Conservation (phyloP, 805 yeast genomes). For the Komagataella kurtzmanii region DNA sequence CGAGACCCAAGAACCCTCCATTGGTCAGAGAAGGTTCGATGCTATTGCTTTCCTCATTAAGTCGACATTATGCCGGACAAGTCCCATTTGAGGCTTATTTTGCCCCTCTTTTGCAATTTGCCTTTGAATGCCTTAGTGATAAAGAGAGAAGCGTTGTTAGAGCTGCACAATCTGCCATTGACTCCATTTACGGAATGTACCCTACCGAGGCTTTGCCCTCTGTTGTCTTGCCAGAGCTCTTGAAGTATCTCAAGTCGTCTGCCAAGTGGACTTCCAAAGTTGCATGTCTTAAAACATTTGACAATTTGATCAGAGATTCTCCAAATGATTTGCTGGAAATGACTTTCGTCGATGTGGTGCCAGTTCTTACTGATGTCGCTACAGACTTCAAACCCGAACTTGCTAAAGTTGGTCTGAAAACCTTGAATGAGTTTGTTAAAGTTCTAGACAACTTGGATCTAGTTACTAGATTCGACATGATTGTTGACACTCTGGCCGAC, state of each 20-base stretch:
- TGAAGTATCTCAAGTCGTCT: constrained; percentile 31
- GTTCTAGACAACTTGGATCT: constrained; percentile 89
- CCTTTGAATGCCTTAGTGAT: constrained; percentile 67
- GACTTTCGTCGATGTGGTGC: constrained; percentile 67
- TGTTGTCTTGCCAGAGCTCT: constrained; percentile 47
- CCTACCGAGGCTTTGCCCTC: constrained; percentile 71
- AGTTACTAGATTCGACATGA: constrained; percentile 69
- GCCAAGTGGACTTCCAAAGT: constrained; percentile 3
- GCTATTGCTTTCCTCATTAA: constrained; percentile 40
- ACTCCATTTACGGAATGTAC: constrained; percentile 52
- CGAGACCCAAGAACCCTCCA: constrained; percentile 63
- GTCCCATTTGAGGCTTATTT: constrained; percentile 70
- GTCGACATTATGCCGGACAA: constrained; percentile 47
- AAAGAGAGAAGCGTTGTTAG: constrained; percentile 80
- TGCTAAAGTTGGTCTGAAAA: constrained; percentile 68
- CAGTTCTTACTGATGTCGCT: constrained; percentile 76
- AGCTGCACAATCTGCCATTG: constrained; percentile 72
- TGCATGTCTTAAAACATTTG: constrained; percentile 49
- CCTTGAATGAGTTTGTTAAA: constrained; percentile 58
- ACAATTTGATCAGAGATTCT: constrained; percentile 61
- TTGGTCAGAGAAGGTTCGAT: constrained; percentile 68
- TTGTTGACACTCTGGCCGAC: constrained; percentile 81
- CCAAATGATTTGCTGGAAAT: constrained; percentile 80
- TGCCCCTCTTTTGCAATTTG: constrained; percentile 43
- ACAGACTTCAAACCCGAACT: constrained; percentile 96